A percentile compares a stretch with the other conserved stretches of the same genome.
Conservation (phyloP, 2,329 filamentous ascomycete species). For the Ciborinia camelliae region DNA sequence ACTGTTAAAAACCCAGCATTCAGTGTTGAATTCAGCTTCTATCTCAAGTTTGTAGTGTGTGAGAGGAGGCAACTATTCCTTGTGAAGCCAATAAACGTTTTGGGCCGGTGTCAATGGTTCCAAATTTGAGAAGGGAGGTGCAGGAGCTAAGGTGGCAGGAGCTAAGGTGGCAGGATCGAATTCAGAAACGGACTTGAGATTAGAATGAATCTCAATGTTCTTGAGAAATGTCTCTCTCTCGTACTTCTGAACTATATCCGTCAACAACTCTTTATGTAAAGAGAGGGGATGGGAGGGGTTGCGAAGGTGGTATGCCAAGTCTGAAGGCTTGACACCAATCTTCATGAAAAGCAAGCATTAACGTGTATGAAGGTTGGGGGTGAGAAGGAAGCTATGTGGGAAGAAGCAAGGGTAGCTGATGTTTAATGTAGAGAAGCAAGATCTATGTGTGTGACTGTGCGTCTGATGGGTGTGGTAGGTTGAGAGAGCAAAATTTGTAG, state of each 20-base stretch:
- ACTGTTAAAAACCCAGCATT: background rate
- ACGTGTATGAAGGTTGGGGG: background rate
- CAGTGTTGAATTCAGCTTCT: background rate
- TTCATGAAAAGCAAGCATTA: background rate
- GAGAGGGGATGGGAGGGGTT: background rate
- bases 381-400: background rate
- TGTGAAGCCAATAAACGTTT: background rate
- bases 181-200: background rate
- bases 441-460: constrained; percentile 2
- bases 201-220: background rate
- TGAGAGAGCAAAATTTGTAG: constrained; percentile 20
- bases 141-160: background rate
- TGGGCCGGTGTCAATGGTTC: background rate
- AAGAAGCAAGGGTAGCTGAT: background rate
- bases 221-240: background rate
- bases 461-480: constrained; percentile 2
- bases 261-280: background rate
- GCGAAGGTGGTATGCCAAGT: background rate
- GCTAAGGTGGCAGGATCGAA: background rate
- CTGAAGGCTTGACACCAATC: background rate
- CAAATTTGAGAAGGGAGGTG: background rate
- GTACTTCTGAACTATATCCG: background rate
- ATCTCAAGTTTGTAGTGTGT: background rate
- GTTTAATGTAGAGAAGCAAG: constrained; percentile 12
- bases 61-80: background rate